Percentiles rank a stretch among this genome's conserved stretches.
Conservation (phyloP, 148 eudicot genomes). For the Rhododendron griersonianum region DNA sequence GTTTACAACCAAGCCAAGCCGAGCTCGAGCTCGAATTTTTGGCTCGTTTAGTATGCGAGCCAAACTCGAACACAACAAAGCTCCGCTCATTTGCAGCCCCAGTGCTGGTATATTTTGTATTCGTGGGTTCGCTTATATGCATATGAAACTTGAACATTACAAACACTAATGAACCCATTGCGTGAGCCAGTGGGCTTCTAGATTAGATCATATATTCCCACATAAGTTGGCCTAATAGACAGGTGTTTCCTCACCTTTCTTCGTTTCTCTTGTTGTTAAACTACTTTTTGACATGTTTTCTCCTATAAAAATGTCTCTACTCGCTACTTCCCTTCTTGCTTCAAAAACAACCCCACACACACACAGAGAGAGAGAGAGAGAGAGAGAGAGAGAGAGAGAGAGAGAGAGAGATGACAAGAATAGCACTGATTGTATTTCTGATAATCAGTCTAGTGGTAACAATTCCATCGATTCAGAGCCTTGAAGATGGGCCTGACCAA, state of each 20-base stretch:
- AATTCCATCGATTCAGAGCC: not conserved
- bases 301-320: not conserved
- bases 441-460: not conserved
- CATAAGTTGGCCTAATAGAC: not conserved
- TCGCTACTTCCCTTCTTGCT: not conserved
- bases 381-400: not conserved
- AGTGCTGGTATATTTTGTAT: not conserved
- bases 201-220: not conserved
- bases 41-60: too few relatives aligned
- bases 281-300: not conserved
- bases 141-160: not conserved
- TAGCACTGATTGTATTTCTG: not conserved
- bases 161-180: not conserved
- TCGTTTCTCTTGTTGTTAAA: not conserved
- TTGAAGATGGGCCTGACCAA: conserved; percentile 1
- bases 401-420: not conserved
- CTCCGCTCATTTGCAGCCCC: too few relatives aligned
- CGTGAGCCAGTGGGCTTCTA: not conserved
- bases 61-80: too few relatives aligned
- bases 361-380: too few relatives aligned
- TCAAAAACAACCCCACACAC: not conserved
- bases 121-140: not conserved
- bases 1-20: too few relatives aligned
- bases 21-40: too few relatives aligned
- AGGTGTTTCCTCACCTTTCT: not conserved